These are phyloP conservation scores for Collybia nuda DNA, from an alignment of 768 basidiomycete genomes.

Conservation along the genomic window DNA sequence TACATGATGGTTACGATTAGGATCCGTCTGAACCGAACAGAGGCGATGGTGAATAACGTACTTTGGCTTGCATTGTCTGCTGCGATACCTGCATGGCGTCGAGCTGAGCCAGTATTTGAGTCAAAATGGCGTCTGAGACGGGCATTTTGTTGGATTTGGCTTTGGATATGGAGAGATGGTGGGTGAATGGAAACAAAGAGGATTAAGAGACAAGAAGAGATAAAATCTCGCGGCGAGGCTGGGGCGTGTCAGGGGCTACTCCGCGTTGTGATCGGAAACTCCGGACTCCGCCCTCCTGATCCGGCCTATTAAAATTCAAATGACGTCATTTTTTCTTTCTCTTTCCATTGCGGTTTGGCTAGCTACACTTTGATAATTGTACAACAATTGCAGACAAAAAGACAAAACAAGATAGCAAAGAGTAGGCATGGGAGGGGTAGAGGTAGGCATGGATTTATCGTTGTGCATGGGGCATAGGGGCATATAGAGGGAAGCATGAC, in stretches of 20 bases:
- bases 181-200: neutral
- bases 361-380: too few relatives aligned
- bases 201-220: neutral
- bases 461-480: neutral
- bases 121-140: constrained; percentile 57
- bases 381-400: too few relatives aligned
- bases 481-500: neutral
- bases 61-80: constrained; percentile 79
- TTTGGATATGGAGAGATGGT: neutral
- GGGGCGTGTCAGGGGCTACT: neutral
- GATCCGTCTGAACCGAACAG: constrained; percentile 3
- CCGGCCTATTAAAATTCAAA: neutral
- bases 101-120: constrained; percentile 73
- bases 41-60: constrained; percentile 23
- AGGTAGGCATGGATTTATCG: neutral
- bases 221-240: neutral
- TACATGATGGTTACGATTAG: constrained; percentile 18
- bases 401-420: neutral
- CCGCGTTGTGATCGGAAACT: neutral
- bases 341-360: neutral
- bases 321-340: too few relatives aligned
- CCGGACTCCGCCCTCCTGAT: constrained; percentile 1
- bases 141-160: constrained; percentile 25
- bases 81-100: constrained; percentile 72
- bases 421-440: too few relatives aligned